These are phyloP conservation scores for Ceratocystis colombiana DNA, from an alignment of 2,329 filamentous ascomycete species.

Conservation along the genomic window DNA sequence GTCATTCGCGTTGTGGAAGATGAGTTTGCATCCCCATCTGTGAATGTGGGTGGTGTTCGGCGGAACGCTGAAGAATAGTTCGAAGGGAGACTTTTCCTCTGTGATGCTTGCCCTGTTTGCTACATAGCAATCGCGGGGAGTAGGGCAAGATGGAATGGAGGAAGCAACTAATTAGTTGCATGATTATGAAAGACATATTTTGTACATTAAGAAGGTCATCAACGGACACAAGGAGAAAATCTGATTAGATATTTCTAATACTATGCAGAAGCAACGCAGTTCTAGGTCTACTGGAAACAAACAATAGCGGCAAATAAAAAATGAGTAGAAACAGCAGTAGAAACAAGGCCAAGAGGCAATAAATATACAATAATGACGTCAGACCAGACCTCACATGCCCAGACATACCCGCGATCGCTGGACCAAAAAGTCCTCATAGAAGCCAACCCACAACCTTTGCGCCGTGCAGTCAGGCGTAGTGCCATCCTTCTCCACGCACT, in stretches of 20 bases:
- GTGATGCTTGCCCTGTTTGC: too few relatives aligned
- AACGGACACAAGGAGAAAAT: not conserved
- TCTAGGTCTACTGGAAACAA: too few relatives aligned
- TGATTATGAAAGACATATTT: conserved; percentile 11
- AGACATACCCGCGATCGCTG: conserved; percentile 15
- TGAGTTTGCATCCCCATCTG: too few relatives aligned
- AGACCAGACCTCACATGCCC: not conserved
- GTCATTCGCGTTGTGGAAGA: too few relatives aligned
- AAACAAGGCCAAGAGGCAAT: not conserved
- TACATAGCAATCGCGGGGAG: too few relatives aligned
- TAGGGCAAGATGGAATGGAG: not conserved
- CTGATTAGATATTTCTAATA: not conserved
- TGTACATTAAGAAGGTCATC: conserved; percentile 19
- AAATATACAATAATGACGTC: not conserved
- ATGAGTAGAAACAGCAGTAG: not conserved
- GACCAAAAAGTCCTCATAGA: conserved; percentile 43
- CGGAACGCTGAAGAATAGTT: too few relatives aligned
- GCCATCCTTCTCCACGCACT: conserved; percentile 38
- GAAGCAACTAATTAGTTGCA: conserved; percentile 8
- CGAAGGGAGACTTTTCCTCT: too few relatives aligned
- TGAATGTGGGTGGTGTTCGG: too few relatives aligned
- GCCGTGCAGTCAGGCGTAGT: conserved; percentile 38
- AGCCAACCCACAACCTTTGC: conserved; percentile 27
- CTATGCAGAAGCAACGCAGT: not conserved
- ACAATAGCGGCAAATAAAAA: not conserved